Conservation (phyloP, 2,329 filamentous ascomycete genomes). For the Hymenoscyphus occultus region DNA sequence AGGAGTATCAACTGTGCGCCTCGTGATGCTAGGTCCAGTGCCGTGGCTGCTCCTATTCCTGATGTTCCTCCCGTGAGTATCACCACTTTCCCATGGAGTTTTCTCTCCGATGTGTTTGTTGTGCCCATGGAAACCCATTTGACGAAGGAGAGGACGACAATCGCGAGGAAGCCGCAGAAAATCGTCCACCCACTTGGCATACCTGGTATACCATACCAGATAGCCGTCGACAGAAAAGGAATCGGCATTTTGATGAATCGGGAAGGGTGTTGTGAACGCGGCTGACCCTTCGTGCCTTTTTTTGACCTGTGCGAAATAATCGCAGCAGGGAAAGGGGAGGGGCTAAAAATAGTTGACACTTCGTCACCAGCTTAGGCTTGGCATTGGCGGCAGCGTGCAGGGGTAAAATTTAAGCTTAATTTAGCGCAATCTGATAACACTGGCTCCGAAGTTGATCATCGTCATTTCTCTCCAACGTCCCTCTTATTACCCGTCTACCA, state of each 20-base stretch:
- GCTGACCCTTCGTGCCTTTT: background rate
- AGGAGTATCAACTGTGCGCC: slow-evolving; percentile 91
- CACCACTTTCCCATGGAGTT: slow-evolving; percentile 90
- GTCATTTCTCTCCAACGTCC: background rate
- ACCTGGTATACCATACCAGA: slow-evolving; percentile 27
- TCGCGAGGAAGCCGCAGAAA: slow-evolving; percentile 49
- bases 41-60: slow-evolving; percentile 79
- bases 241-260: slow-evolving; percentile 31
- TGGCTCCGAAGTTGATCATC: background rate
- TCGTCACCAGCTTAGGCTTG: background rate
- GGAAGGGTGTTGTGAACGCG: slow-evolving; percentile 9
- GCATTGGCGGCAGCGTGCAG: background rate
- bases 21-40: slow-evolving; percentile 69
- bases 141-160: slow-evolving; percentile 52
- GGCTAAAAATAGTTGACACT: slow-evolving; percentile 1
- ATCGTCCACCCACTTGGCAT: slow-evolving; percentile 42
- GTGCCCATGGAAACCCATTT: slow-evolving; percentile 80
- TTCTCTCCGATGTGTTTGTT: slow-evolving; percentile 69
- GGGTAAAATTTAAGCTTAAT: slow-evolving; percentile 26
- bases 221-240: slow-evolving; percentile 31
- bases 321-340: slow-evolving; percentile 1
- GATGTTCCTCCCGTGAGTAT: slow-evolving; percentile 94
- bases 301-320: background rate
- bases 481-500: background rate
- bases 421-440: background rate